Conservation (phyloP, 805 yeast genomes). For the Barnettozyma pratensis region DNA sequence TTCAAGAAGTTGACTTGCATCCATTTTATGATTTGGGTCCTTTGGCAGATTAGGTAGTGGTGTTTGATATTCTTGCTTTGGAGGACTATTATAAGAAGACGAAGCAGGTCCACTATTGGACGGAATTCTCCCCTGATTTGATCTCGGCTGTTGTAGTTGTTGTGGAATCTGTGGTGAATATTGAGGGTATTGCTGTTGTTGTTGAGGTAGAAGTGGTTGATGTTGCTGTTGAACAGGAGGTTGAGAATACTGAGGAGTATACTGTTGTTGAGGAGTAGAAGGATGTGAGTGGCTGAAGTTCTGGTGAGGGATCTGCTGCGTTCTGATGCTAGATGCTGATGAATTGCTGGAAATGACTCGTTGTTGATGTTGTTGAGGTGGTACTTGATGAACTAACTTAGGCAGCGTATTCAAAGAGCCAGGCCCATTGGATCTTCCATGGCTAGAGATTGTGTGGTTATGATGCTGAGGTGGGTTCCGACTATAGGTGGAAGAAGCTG, state of each 20-base stretch:
- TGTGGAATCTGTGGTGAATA: conserved; percentile 4
- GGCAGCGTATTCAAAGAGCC: not conserved
- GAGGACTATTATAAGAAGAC: conserved; percentile 1
- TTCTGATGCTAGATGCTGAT: not conserved
- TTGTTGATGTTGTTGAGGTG: not conserved
- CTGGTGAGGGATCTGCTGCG: not conserved
- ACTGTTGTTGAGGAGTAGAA: not conserved
- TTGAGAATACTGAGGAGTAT: not conserved
- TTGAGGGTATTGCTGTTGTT: conserved; percentile 7
- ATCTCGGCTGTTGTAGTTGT: conserved; percentile 6
- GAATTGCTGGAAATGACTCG: not conserved
- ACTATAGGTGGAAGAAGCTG: not conserved
- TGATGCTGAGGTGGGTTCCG: conserved; percentile 6
- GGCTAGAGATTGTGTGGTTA: not conserved
- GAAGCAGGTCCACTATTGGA: not conserved
- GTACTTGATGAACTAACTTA: not conserved
- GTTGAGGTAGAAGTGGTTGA: not conserved
- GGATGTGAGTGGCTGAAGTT: not conserved
- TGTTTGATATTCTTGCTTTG: not conserved
- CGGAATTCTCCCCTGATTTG: no score
- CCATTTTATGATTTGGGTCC: conserved; percentile 5
- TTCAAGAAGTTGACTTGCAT: conserved; percentile 30
- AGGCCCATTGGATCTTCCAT: not conserved
- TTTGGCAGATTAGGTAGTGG: conserved; percentile 4
- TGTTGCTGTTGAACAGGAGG: not conserved